These are phyloP conservation scores for Phytopythium vexans DNA, from an alignment of 352 stramenopile species.

Conservation along the genomic window DNA sequence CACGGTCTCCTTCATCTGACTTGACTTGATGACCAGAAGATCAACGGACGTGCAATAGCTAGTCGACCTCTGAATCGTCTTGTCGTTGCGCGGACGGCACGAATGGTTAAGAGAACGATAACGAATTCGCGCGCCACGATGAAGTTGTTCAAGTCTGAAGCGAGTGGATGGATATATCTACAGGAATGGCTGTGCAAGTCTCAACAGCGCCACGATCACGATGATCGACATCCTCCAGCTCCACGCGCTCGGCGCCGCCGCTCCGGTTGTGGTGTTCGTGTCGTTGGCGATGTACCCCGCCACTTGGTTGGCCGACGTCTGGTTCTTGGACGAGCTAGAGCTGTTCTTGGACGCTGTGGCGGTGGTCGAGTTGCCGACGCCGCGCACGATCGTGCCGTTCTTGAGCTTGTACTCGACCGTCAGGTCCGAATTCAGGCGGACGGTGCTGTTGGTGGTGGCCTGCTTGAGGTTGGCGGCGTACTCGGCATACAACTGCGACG, in stretches of 20 bases:
- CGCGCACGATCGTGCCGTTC: slow-evolving; percentile 15
- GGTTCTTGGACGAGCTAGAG: neutral
- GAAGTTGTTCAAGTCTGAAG: too few species aligned
- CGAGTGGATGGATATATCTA: neutral
- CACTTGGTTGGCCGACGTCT: neutral
- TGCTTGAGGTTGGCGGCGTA: slow-evolving; percentile 37
- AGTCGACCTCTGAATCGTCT: too few species aligned
- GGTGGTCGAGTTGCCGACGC: neutral
- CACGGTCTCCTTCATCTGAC: too few species aligned
- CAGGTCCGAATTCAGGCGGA: slow-evolving; percentile 33
- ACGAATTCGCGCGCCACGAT: too few species aligned
- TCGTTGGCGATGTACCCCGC: neutral
- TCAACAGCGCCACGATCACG: neutral
- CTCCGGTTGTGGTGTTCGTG: neutral
- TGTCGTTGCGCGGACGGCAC: too few species aligned
- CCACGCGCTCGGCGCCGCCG: neutral
- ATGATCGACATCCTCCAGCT: slow-evolving; percentile 2
- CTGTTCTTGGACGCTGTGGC: neutral
- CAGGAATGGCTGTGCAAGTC: neutral
- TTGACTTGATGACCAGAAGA: too few species aligned
- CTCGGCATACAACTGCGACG: slow-evolving; percentile 43
- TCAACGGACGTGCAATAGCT: too few species aligned
- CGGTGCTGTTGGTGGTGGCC: slow-evolving; percentile 32
- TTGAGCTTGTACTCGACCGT: slow-evolving; percentile 37
- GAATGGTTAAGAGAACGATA: too few species aligned